Evolutionary conservation across 768 basidiomycete genomes (phyloP).

Genomic region (Russula vinacea): DNA sequence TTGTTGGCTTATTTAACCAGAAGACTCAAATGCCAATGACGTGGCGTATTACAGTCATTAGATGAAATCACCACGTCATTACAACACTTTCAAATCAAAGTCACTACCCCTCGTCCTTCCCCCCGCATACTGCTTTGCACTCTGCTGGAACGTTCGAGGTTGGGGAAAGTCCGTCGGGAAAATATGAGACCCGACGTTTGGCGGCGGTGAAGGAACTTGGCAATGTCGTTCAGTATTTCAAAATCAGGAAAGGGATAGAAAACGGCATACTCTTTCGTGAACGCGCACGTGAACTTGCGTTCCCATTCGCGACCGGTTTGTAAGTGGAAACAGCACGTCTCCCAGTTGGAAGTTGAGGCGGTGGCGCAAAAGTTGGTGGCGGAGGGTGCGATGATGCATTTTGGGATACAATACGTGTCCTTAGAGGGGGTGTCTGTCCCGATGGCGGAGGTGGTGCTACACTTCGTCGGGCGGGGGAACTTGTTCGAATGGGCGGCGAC

Average conservation of each 20-base stretch:
- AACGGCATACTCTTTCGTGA: slow-evolving; percentile 19
- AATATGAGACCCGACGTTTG: slow-evolving; percentile 62
- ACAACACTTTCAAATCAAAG: slow-evolving; percentile 53
- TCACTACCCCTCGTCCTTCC: slow-evolving; percentile 67
- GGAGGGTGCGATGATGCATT: not conserved
- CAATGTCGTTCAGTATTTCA: slow-evolving; percentile 15
- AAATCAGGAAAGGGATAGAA: not conserved
- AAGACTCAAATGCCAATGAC: slow-evolving; percentile 1
- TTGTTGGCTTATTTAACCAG: not conserved
- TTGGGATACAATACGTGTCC: slow-evolving; percentile 27
- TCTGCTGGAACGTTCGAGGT: slow-evolving; percentile 58
- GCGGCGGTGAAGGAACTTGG: slow-evolving; percentile 54
- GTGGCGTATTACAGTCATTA: slow-evolving; percentile 1
- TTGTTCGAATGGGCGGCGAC: not conserved
- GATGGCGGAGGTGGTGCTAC: slow-evolving; percentile 32
- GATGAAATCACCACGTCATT: slow-evolving; percentile 2
- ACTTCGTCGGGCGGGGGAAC: slow-evolving; percentile 26
- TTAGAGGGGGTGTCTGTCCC: slow-evolving; percentile 28
- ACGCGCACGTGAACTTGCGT: not conserved
- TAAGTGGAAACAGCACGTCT: slow-evolving; percentile 15
- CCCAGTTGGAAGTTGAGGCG: slow-evolving; percentile 1
- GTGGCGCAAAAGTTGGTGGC: not conserved
- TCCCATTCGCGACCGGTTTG: slow-evolving; percentile 13
- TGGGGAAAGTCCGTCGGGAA: slow-evolving; percentile 79
- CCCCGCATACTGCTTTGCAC: slow-evolving; percentile 55